Evolutionary conservation across 352 stramenopile genomes (phyloP).

Genomic region (Elongisporangium undulatum): DNA sequence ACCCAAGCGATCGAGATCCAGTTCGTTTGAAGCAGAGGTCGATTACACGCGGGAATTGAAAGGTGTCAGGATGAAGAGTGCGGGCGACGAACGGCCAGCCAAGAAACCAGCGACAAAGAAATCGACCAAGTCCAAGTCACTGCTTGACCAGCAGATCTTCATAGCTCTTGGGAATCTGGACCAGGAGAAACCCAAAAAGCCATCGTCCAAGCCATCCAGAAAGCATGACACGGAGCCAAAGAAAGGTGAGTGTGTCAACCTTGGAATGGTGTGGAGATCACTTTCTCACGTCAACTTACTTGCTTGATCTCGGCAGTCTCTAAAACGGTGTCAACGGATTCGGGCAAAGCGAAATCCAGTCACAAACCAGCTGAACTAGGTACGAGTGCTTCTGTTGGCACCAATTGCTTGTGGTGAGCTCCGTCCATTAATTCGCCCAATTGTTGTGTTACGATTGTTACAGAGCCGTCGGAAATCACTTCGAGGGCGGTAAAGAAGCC

Average conservation of each 20-base stretch:
- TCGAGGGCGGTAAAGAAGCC: background rate
- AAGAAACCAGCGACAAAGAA: background rate
- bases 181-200: background rate
- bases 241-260: background rate
- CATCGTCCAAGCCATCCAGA: background rate
- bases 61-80: too few relatives aligned
- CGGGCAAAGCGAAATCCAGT: too few relatives aligned
- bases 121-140: background rate
- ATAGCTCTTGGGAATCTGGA: background rate
- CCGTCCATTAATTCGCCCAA: background rate
- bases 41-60: background rate
- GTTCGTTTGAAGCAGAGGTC: background rate
- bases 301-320: too few relatives aligned
- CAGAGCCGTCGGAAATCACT: background rate
- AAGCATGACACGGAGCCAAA: too few relatives aligned
- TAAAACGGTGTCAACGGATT: too few relatives aligned
- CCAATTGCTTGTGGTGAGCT: background rate
- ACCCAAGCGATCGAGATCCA: background rate
- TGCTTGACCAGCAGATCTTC: background rate
- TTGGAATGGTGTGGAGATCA: too few relatives aligned
- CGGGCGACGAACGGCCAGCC: too few relatives aligned
- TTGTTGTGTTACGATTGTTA: background rate
- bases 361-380: background rate
- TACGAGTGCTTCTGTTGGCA: background rate
- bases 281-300: too few relatives aligned